Evolutionary conservation across 768 basidiomycete genomes (phyloP), one percentile per base, ranked within the genome.

Genomic region (Auriscalpium vulgare): DNA sequence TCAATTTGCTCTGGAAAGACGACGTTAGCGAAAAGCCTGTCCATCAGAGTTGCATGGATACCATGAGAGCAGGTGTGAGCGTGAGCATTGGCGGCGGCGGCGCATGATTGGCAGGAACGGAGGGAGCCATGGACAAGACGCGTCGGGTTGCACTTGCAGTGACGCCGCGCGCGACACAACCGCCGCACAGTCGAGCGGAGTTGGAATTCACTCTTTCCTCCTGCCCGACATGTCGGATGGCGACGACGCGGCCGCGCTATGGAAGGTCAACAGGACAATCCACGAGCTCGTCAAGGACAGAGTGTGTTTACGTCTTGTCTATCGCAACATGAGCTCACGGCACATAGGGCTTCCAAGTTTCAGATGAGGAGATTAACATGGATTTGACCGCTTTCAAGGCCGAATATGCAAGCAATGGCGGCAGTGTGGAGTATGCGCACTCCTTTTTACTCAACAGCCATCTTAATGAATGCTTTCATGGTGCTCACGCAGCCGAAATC

Each of bases 281-380:
- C 95, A 97, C 68, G 95, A 99, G 72, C 84, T 99, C 52, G 91
- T 95, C 60, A 83, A 85, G 69, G 95, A 99, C 71, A 83, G 97
- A 77, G 97, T 97, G 59, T 73, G 79, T 67, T 46, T 56, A 46
- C 17, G 43, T 43, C 59, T 57, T 55, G 43, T 50, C 48, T 55
- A 51, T 51, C 23, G 40, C 47, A 43, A 17, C 14, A 43, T 43
- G 3, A 43, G 13, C 40, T 43, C 40, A 43, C 40, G 17, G 17
- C 13, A 43, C 40, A 17, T 17, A 98, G 97, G 93, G 92, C 50
- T 99, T 91, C 74, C 81, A 84, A 69, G 92, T 99, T 37, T 84
- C 94, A 3, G 88, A 95, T 68, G 93, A 97, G 54, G 97, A 98
- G 79, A 87, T 95, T 47, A 78, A 86, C 65, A 87, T 97, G 83